Base-by-base conservation (phyloP, 306 rosid genomes). In the Glycine latifolia region DNA sequence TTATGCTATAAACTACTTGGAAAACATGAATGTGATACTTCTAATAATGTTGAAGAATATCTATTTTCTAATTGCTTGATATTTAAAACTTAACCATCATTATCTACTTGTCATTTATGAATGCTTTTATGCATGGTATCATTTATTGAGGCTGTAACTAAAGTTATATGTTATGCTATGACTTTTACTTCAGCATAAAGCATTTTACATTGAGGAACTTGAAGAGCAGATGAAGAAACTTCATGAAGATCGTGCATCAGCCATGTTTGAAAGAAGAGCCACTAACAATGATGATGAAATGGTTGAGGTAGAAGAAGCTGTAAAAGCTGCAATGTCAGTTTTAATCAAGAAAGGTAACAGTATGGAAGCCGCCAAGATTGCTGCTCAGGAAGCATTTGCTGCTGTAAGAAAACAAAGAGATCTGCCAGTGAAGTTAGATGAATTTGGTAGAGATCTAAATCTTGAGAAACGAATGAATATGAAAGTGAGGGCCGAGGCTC, bases 371-470 rank as follows among this genome's bases (percentile, higher is more conserved):
- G 99, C 99, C 71, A 87, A 85, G 82, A 85, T 67, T 86, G 97
- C 99, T 62, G 97, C 95, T 62, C 91, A 88, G 85, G 94, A 91
- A 68, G 99, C 97, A 77, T 87, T 80, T 68, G 79, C 92, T 84
- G 86, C 93, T 71, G 80, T 82, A 33, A 90, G 90, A 83, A 95
- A 90, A 80, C 92, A 91, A 80, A 85, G 78, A 74, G 90, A 93
- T 74, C 89, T 93, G n/a, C 93, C 99, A 9, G 89, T 83, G 66
- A 86, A 87, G 87, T 85, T 95, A 54, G 99, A 95, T 85, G 98
- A 95, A 83, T 90, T 89, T 83, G 99, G 99, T 63, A 89, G 99
- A 77, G 99, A 95, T 86, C 77, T 90, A 81, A 95, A 95, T 84
- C 89, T 86, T 70, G 94, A 95, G 93, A 95, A 89, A 74, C 96